These are phyloP conservation scores for Paramecium sexaurelia DNA, from an alignment of 73 alveolate genomes.

Conservation along the genomic window DNA sequence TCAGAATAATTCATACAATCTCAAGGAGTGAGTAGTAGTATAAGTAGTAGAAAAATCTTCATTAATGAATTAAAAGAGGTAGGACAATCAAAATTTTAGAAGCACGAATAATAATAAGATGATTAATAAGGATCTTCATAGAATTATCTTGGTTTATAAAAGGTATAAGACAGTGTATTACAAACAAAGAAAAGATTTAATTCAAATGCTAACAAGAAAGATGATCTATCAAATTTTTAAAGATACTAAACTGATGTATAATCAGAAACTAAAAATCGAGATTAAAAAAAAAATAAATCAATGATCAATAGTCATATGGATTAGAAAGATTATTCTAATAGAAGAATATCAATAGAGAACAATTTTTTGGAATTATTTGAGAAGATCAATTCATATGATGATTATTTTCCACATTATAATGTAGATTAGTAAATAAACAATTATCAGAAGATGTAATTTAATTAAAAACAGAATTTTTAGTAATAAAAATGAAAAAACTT, in stretches of 20 bases:
- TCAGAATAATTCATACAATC: neutral
- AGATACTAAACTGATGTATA: neutral
- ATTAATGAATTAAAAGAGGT: neutral
- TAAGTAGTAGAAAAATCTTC: neutral
- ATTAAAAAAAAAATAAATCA: neutral
- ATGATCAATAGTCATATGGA: neutral
- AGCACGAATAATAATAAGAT: neutral
- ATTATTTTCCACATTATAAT: slow-evolving; percentile 33
- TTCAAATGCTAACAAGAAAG: neutral
- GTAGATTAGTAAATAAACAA: neutral
- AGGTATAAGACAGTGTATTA: neutral
- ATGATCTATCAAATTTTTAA: neutral
- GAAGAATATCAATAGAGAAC: neutral
- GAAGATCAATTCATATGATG: neutral
- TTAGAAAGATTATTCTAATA: neutral
- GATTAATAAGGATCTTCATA: neutral
- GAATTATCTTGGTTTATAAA: neutral
- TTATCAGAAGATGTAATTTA: neutral
- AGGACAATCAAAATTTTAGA: neutral
- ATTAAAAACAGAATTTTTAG: neutral
- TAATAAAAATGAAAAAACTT: neutral
- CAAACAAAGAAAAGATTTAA: neutral
- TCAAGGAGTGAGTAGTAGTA: neutral
- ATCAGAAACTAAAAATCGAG: neutral
- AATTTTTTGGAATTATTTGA: neutral